Conservation (phyloP, 2,329 filamentous ascomycete genomes). For the Gyromitra esculenta region DNA sequence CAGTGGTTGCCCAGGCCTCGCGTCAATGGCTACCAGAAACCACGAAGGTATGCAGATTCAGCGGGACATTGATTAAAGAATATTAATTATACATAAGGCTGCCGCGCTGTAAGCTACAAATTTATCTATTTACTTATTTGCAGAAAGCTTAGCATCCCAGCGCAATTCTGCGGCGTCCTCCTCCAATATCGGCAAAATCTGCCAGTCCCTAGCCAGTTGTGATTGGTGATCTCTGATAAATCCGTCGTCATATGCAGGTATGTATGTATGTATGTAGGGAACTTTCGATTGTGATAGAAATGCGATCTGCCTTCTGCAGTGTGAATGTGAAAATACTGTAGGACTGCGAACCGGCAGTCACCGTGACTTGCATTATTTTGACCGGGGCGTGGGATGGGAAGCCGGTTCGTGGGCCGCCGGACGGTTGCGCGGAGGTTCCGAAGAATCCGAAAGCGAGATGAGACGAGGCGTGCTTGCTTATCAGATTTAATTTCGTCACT, state of each 20-base stretch:
- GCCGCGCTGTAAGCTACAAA: constrained; percentile 23
- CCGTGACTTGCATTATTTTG: not conserved
- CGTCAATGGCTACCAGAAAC: constrained; percentile 8
- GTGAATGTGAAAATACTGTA: constrained; percentile 5
- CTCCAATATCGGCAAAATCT: constrained; percentile 42
- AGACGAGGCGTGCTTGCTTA: not conserved
- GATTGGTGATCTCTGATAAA: constrained; percentile 37
- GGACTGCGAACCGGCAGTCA: constrained; percentile 12
- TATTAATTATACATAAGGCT: constrained; percentile 49
- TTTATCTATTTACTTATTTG: not conserved
- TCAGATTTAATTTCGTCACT: constrained; percentile 21
- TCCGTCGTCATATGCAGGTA: constrained; percentile 10
- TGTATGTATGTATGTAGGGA: too few relatives aligned
- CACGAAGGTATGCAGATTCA: constrained; percentile 15
- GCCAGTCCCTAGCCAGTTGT: constrained; percentile 19
- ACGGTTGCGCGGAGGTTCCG: constrained; percentile 13
- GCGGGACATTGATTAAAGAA: constrained; percentile 21
- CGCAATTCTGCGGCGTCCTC: constrained; percentile 12
- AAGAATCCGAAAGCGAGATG: constrained; percentile 22
- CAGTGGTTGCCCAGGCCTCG: constrained; percentile 8
- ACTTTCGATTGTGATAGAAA: constrained; percentile 28
- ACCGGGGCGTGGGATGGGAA: constrained; percentile 20
- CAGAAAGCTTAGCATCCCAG: constrained; percentile 46
- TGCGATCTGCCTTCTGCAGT: constrained; percentile 27
- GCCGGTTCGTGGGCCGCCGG: constrained; percentile 40